phyloP scores from a whole-genome alignment of 2,329 filamentous ascomycete genomes.

The Cryphonectria parasitica region DNA sequence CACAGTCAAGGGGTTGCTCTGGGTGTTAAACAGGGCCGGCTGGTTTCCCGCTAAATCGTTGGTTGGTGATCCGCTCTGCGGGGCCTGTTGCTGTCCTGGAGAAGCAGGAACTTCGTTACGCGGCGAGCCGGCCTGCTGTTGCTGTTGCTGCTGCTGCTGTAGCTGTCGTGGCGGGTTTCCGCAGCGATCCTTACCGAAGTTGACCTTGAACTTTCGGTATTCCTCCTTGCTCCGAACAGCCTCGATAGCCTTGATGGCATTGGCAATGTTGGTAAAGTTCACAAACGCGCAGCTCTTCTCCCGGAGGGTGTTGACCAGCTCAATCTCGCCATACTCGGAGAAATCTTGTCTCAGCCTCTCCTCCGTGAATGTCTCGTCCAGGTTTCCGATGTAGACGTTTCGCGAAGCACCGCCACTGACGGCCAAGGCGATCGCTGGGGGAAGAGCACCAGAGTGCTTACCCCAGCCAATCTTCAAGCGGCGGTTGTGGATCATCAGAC shows the following conservation, averaged over 20 bases:
- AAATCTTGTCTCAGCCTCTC: slow-evolving; percentile 96
- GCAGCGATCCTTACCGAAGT: slow-evolving; percentile 98
- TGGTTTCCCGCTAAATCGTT: slow-evolving; percentile 63
- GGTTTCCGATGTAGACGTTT: slow-evolving; percentile 97
- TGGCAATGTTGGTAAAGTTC: slow-evolving; percentile 99
- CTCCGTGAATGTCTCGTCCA: slow-evolving; percentile 97
- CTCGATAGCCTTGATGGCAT: slow-evolving; percentile 99
- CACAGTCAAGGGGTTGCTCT: slow-evolving; percentile 88
- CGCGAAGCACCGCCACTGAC: slow-evolving; percentile 97
- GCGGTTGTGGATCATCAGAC: slow-evolving; percentile 98
- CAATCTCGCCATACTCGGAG: slow-evolving; percentile 95
- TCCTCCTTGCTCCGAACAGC: slow-evolving; percentile 93
- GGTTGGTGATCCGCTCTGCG: slow-evolving; percentile 60
- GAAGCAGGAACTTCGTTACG: slow-evolving; percentile 64
- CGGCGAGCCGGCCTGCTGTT: slow-evolving; percentile 68
- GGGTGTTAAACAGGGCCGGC: slow-evolving; percentile 77
- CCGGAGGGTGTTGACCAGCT: slow-evolving; percentile 91
- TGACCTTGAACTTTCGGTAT: slow-evolving; percentile 98
- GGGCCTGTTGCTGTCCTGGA: slow-evolving; percentile 63
- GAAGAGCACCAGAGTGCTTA: slow-evolving; percentile 95
- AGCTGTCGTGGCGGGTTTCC: slow-evolving; percentile 94
- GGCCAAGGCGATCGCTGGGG: slow-evolving; percentile 91
- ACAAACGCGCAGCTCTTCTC: slow-evolving; percentile 99
- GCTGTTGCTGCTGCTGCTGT: slow-evolving; percentile 53
- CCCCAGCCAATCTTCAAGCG: slow-evolving; percentile 99